A percentile compares a stretch with the other conserved stretches of the same genome.
phyloP scores from a whole-genome alignment of 2,329 filamentous ascomycete genomes.

The Fusarium lyarnte region DNA sequence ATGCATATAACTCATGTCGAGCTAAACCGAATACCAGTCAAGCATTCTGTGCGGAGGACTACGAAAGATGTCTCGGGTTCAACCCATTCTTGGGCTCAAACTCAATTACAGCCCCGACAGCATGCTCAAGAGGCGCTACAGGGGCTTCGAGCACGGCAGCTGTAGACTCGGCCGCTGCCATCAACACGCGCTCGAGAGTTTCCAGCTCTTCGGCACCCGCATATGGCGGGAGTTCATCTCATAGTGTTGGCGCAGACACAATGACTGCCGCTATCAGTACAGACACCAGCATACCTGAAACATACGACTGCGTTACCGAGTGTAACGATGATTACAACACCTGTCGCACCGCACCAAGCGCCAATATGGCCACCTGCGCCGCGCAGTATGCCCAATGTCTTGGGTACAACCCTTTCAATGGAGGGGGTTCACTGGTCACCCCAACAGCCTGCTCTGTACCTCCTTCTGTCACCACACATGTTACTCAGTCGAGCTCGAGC shows the following conservation, averaged over 20 bases:
- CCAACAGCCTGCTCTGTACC: constrained; percentile 5
- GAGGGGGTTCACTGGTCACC: not conserved
- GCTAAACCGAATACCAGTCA: not conserved
- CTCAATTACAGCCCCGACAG: not conserved
- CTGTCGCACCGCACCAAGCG: not conserved
- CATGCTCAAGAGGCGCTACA: not conserved
- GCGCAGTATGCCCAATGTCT: constrained; percentile 1
- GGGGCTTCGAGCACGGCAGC: not conserved
- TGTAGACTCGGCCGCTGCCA: not conserved
- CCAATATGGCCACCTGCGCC: constrained; percentile 7
- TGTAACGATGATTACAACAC: not conserved
- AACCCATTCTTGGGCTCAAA: not conserved
- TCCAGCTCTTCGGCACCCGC: not conserved
- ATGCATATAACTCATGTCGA: not conserved
- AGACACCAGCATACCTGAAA: not conserved
- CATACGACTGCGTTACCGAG: not conserved
- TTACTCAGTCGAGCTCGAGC: not conserved
- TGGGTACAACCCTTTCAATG: constrained; percentile 6
- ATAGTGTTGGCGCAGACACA: not conserved
- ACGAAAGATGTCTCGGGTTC: not conserved
- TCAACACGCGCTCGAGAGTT: not conserved
- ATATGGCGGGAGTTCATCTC: not conserved
- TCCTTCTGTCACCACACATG: not conserved
- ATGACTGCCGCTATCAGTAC: not conserved
- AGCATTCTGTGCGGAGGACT: not conserved